phyloP scores from a whole-genome alignment of 169 alveolate genomes.

The Plasmodium sp. region DNA sequence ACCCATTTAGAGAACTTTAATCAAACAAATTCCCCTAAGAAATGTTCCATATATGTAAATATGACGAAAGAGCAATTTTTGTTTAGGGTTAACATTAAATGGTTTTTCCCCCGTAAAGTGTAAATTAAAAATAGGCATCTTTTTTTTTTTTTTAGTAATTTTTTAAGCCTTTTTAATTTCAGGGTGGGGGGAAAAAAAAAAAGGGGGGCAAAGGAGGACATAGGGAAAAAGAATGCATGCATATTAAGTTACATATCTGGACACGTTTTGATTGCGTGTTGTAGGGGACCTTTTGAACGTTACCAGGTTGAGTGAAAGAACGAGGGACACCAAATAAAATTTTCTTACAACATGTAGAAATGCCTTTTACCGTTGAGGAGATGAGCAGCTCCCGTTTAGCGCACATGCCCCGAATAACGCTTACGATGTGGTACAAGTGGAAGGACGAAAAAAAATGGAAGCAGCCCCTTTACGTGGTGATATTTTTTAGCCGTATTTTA shows the following conservation, averaged over 20 bases:
- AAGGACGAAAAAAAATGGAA: not conserved
- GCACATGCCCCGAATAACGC: not conserved
- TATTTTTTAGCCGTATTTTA: not conserved
- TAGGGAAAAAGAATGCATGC: not conserved
- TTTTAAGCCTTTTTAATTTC: not conserved
- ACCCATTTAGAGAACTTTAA: constrained; percentile 20
- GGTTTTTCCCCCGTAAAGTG: not conserved
- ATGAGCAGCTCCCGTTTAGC: not conserved
- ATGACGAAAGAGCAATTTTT: constrained; percentile 12
- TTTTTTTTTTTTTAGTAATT: not conserved
- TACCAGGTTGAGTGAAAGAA: not conserved
- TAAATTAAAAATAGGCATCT: not conserved
- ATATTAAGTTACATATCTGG: not conserved
- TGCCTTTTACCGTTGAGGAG: not conserved
- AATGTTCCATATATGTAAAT: not conserved
- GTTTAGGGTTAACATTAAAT: constrained; percentile 11
- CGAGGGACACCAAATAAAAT: not conserved
- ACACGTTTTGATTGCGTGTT: not conserved
- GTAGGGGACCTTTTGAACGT: not conserved
- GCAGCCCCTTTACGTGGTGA: not conserved
- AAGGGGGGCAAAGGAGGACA: not conserved
- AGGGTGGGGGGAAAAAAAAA: not conserved
- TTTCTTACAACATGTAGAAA: not conserved
- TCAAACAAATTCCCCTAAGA: constrained; percentile 24
- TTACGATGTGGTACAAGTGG: not conserved